Percentiles rank a stretch among this genome's conserved stretches.
phyloP scores from a whole-genome alignment of 2,329 filamentous ascomycete species.

The Cordyceps fumosorosea region DNA sequence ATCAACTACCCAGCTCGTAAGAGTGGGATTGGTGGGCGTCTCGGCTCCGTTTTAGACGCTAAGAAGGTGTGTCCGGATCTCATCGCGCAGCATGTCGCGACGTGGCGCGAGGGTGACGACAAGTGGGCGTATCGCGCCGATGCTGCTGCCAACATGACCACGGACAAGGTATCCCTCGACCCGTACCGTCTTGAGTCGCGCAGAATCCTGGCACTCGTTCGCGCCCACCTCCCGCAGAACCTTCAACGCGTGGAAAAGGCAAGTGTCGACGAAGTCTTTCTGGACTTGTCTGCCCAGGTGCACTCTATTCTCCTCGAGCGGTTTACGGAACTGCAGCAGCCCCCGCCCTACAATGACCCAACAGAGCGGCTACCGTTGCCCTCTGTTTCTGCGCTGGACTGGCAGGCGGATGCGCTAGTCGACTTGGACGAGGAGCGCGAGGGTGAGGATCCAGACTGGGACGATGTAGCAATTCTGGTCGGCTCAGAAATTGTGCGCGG shows the following conservation, averaged over 20 bases:
- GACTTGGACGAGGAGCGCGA: constrained; percentile 73
- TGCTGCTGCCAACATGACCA: constrained; percentile 69
- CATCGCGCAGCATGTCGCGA: constrained; percentile 86
- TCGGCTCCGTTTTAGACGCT: constrained; percentile 74
- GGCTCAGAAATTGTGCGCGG: constrained; percentile 82
- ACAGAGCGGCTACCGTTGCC: constrained; percentile 67
- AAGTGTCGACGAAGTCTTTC: constrained; percentile 89
- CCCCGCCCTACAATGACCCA: constrained; percentile 67
- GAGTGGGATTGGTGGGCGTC: constrained; percentile 65
- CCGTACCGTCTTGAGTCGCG: constrained; percentile 82
- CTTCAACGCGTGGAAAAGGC: constrained; percentile 83
- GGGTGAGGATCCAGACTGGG: constrained; percentile 85
- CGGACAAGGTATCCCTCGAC: constrained; percentile 90
- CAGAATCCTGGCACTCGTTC: constrained; percentile 73
- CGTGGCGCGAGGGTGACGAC: constrained; percentile 86
- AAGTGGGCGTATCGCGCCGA: constrained; percentile 88
- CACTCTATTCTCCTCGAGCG: constrained; percentile 67
- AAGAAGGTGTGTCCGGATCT: constrained; percentile 80
- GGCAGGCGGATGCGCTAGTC: constrained; percentile 75
- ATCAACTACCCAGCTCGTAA: constrained; percentile 89
- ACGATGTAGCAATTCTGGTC: constrained; percentile 81
- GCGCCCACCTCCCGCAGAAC: constrained; percentile 59
- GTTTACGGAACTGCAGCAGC: constrained; percentile 63
- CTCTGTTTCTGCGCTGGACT: constrained; percentile 63
- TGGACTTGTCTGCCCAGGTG: constrained; percentile 83